A percentile compares a stretch with the other conserved stretches of the same genome.
Evolutionary conservation across 2,329 filamentous ascomycete species (phyloP).

Genomic region (Dothiorella sarmentorum): DNA sequence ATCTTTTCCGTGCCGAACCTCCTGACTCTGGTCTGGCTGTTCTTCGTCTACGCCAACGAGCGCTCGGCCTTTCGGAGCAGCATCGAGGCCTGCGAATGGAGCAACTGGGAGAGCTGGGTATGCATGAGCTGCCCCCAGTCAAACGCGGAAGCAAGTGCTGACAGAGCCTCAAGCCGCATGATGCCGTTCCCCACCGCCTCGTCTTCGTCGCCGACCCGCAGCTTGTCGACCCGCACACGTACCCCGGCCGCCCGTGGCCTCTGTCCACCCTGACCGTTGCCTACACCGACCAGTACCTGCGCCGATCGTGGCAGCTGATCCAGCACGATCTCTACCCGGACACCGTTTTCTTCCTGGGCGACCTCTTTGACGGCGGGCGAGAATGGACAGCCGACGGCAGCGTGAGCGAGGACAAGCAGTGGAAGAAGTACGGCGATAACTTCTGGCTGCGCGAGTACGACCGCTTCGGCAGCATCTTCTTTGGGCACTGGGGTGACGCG

Average conservation of each 20-base stretch:
- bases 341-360: constrained; percentile 85
- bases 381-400: constrained; percentile 75
- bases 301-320: constrained; percentile 74
- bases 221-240: constrained; percentile 91
- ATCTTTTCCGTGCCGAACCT: constrained; percentile 54
- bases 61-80: constrained; percentile 69
- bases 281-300: constrained; percentile 88
- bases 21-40: constrained; percentile 69
- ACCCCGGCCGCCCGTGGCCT: constrained; percentile 76
- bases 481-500: constrained; percentile 62
- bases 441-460: constrained; percentile 87
- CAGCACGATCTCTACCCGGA: constrained; percentile 77
- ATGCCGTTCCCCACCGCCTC: constrained; percentile 76
- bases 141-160: constrained; percentile 16
- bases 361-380: constrained; percentile 90
- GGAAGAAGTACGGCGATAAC: constrained; percentile 69
- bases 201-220: constrained; percentile 87
- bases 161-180: constrained; percentile 58
- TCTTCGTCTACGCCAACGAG: constrained; percentile 82
- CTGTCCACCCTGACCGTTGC: constrained; percentile 62
- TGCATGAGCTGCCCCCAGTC: constrained; percentile 23
- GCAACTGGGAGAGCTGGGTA: constrained; percentile 91
- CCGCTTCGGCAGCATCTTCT: constrained; percentile 83
- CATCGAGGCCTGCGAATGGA: constrained; percentile 74
- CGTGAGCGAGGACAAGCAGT: constrained; percentile 61